phyloP scores from a whole-genome alignment of 495 filamentous ascomycete species.

The Neurospora africana region DNA sequence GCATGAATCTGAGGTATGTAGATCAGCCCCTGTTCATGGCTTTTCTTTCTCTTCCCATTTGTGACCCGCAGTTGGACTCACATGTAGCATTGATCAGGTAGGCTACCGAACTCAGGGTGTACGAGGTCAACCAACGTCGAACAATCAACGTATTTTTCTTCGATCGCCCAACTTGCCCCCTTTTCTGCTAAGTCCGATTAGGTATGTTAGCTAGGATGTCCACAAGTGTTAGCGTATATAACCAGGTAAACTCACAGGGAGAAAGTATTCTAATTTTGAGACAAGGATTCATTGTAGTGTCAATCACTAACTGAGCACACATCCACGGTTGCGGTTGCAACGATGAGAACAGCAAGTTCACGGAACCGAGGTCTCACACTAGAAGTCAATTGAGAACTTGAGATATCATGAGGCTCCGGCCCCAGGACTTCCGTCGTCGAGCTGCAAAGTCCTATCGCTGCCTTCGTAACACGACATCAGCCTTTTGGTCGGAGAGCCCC shows the following conservation, averaged over 20 bases:
- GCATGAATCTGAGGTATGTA: constrained; percentile 7
- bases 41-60: too few relatives aligned
- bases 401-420: not conserved
- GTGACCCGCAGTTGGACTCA: not conserved
- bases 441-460: not conserved
- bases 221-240: not conserved
- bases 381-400: not conserved
- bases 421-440: not conserved
- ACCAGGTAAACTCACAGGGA: not conserved
- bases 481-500: not conserved
- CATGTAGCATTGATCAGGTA: constrained; percentile 13
- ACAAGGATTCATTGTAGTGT: not conserved
- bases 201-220: not conserved
- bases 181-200: not conserved
- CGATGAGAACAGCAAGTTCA: not conserved
- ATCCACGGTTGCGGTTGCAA: not conserved
- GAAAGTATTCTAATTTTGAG: not conserved
- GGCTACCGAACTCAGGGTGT: not conserved
- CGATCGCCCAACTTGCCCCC: not conserved
- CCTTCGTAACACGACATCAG: not conserved
- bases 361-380: not conserved
- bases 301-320: not conserved
- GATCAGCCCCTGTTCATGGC: not conserved
- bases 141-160: not conserved
- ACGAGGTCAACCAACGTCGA: not conserved